Evolutionary conservation across 2,329 filamentous ascomycete genomes (phyloP), one percentile per base, ranked within the genome.

Genomic region (Calonectria pseudoreteaudii): DNA sequence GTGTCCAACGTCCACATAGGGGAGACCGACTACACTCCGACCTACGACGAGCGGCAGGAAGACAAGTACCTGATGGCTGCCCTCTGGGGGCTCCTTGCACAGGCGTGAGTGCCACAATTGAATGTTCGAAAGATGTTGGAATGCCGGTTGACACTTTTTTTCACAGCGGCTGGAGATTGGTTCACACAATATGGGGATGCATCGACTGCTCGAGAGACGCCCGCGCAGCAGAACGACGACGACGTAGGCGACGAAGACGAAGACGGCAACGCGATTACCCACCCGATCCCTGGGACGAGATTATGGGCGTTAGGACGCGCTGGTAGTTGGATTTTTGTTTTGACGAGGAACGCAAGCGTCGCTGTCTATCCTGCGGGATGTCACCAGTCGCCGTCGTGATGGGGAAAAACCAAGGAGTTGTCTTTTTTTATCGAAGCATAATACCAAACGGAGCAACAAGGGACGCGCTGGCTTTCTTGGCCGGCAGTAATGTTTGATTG

Each of bases 141-240:
- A 56, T 30, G 2, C 14, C 13, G 14, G 56, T 36, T 73, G 10
- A 73, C 64, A 44, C 36, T 6, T 65, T 26, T 6, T 65, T 26
- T 8, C 7, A 53, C 49, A 83, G 82, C 20, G 70, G 71, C 11
- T 81, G 80, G 78, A 76, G 82, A 56, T 71, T 81, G 34, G 44
- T 81, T n/a, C 81, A 82, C 71, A 73, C 77, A 1, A 14, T 82
- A n/a, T 81, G 80, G 78, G 81, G 79, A 1, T 82, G 81, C 65
- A 72, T 78, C 6, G 80, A 82, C 34, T 81, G 79, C 49, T 81
- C 80, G 9, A 76, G 75, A 4, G 78, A 81, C 26, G 75, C 77
- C 26, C 78, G 66, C 23, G 70, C 56, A 11, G 75, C 53, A 72
- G 77, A 75, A 49, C 60, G n/a, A 76, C 72, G 41, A 74, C 75